Base-by-base conservation (phyloP, 2,329 filamentous ascomycete species). In the Fusarium duplospermum region DNA sequence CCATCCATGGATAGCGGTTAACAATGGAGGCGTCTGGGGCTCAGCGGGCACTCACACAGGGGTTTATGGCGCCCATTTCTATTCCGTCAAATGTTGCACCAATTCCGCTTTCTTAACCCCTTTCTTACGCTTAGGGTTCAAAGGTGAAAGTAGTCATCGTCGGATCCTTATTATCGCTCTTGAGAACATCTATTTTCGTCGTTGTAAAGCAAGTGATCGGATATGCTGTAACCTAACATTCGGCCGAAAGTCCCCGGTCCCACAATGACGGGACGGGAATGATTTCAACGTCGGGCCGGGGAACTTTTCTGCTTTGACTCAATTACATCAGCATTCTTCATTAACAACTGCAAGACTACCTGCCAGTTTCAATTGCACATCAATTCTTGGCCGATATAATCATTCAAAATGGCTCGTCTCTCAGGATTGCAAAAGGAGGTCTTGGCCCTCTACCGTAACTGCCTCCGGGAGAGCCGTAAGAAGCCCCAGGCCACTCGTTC, bases 351-450 rank as follows among this genome's bases (percentile, higher is more conserved):
- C 47, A 36, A 22, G 1, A 24, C 20, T 1, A 22, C 36, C 36
- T 10, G 35, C 14, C 42, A 11, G 18, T 31, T n/a, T 54, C 42
- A 45, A 64, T 52, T 47, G 40, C n/a, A 36, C 18, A 47, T 29
- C 36, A 33, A 57, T 29, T 42, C 42, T 31, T 8, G 2, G 11
- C 22, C 24, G 52, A 63, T n/a, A n/a, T 33, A 38, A 40, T 22
- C 52, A 29, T 9, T 47, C 18, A 70, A 52, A 27, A 78, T 75
- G 71, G 78, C 74, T 58, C 79, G 79, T 63, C 86, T 95, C 29
- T 97, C 95, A 9, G 96, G 96, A 38, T 87, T 98, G n/a, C 96
- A 98, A 81, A 92, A 90, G 78, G 94, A 98, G 79, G 96, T 98
- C 4, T 83, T 98, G 61, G 88, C 91, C 36, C 89, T 99, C 16